These are phyloP conservation scores for Yamadazyma songkhlaensis DNA, from an alignment of 1,139 yeast species.

Conservation along the genomic window DNA sequence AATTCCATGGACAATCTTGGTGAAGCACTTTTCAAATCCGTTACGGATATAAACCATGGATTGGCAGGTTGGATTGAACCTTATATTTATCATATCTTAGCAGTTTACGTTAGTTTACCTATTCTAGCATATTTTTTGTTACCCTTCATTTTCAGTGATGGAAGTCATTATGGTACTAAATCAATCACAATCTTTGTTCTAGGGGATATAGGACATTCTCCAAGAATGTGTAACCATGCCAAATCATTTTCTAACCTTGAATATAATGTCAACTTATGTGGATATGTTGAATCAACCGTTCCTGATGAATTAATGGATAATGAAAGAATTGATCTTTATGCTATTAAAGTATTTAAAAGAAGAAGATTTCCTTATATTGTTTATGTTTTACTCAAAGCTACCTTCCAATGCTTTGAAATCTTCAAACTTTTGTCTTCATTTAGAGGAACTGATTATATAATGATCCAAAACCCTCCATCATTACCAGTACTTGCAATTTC, in stretches of 20 bases:
- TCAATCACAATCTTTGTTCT: conserved; percentile 76
- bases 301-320: conserved; percentile 51
- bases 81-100: conserved; percentile 38
- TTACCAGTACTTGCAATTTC: conserved; percentile 74
- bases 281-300: conserved; percentile 65
- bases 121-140: conserved; percentile 32
- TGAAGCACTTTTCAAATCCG: too few species aligned
- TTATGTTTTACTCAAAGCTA: conserved; percentile 61
- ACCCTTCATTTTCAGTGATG: conserved; percentile 26
- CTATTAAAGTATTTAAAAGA: conserved; percentile 48
- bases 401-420: conserved; percentile 51
- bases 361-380: conserved; percentile 49
- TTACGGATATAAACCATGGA: not conserved
- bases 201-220: conserved; percentile 95
- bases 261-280: conserved; percentile 79
- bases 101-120: conserved; percentile 34
- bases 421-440: conserved; percentile 47
- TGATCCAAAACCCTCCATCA: conserved; percentile 92
- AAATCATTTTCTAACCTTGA: conserved; percentile 67
- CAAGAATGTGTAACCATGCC: conserved; percentile 93
- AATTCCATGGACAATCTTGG: too few species aligned
- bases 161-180: conserved; percentile 27
- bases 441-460: conserved; percentile 64
- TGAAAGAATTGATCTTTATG: conserved; percentile 49
- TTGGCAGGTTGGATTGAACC: conserved; percentile 13